Evolutionary conservation across 768 basidiomycete species (phyloP).

Genomic region (Termitomyces sp.): DNA sequence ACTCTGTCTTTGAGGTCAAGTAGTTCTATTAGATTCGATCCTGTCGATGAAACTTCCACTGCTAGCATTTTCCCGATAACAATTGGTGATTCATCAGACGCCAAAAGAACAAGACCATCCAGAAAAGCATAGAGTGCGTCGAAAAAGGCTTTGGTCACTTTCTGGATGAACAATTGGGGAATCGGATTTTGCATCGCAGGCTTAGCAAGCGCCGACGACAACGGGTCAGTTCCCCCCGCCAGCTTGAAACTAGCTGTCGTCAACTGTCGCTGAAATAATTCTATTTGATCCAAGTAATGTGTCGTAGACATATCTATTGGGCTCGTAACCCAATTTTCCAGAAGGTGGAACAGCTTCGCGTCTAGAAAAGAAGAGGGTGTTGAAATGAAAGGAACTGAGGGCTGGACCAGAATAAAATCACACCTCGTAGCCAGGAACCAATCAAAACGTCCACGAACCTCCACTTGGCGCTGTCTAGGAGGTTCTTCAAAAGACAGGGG

Average conservation of each 20-base stretch:
- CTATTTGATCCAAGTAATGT: constrained; percentile 69
- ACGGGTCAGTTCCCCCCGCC: constrained; percentile 67
- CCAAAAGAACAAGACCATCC: constrained; percentile 79
- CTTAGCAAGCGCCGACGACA: constrained; percentile 42
- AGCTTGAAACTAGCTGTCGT: constrained; percentile 74
- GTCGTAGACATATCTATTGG: constrained; percentile 61
- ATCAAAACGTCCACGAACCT: constrained; percentile 80
- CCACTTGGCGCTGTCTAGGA: constrained; percentile 84
- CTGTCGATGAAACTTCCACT: constrained; percentile 23
- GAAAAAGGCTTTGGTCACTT: constrained; percentile 80
- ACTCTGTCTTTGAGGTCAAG: constrained; percentile 63
- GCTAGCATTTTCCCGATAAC: constrained; percentile 29
- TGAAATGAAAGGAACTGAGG: neutral
- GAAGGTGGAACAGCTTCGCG: constrained; percentile 70
- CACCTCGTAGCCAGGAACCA: constrained; percentile 80
- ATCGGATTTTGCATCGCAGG: constrained; percentile 56
- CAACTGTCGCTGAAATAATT: constrained; percentile 75
- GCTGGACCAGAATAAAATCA: constrained; percentile 12
- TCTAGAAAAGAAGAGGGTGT: constrained; percentile 40
- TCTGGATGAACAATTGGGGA: constrained; percentile 56
- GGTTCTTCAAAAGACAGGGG: constrained; percentile 55
- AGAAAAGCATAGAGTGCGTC: constrained; percentile 82
- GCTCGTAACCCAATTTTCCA: constrained; percentile 82
- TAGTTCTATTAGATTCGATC: constrained; percentile 48
- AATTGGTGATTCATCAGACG: constrained; percentile 61